phyloP scores from a whole-genome alignment of 2,329 filamentous ascomycete species.

The Aspergillus pseudoterreus region DNA sequence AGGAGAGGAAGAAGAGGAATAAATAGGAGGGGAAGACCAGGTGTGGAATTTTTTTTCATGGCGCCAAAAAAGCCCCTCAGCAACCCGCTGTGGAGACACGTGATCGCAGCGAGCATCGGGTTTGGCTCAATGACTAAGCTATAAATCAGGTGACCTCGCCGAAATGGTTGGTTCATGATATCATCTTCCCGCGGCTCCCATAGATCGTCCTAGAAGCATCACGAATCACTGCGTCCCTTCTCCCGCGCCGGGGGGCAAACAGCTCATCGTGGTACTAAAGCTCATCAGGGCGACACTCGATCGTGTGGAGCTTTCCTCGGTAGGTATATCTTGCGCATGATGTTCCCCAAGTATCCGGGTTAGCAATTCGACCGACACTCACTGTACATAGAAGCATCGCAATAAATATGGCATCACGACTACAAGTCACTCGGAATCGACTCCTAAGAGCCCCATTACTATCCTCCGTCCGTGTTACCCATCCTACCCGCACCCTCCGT shows the following conservation, averaged over 20 bases:
- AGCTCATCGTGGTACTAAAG: not conserved
- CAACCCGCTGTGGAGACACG: slow-evolving; percentile 19
- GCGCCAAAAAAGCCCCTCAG: slow-evolving; percentile 21
- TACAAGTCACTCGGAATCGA: slow-evolving; percentile 28
- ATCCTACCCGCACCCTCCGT: slow-evolving; percentile 17
- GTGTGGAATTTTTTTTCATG: slow-evolving; percentile 25
- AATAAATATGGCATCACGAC: slow-evolving; percentile 30
- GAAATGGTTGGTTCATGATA: not conserved
- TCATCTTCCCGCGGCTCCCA: not conserved
- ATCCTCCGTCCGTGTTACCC: slow-evolving; percentile 17
- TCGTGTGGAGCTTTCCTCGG: not conserved
- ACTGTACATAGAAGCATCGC: not conserved
- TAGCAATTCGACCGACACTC: not conserved
- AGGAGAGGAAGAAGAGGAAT: slow-evolving; percentile 17
- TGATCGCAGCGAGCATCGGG: slow-evolving; percentile 22
- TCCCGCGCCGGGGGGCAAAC: not conserved
- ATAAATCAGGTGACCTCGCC: not conserved
- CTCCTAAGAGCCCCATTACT: slow-evolving; percentile 25
- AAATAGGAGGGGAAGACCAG: slow-evolving; percentile 22
- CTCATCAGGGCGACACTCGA: not conserved
- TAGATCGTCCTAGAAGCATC: slow-evolving; percentile 14
- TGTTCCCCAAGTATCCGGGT: not conserved
- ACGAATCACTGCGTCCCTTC: slow-evolving; percentile 9
- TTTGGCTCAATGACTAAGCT: slow-evolving; percentile 17
- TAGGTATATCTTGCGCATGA: not conserved